These are phyloP conservation scores for Fusarium odoratissimum DNA, from an alignment of 2,329 filamentous ascomycete genomes.

Conservation along the genomic window DNA sequence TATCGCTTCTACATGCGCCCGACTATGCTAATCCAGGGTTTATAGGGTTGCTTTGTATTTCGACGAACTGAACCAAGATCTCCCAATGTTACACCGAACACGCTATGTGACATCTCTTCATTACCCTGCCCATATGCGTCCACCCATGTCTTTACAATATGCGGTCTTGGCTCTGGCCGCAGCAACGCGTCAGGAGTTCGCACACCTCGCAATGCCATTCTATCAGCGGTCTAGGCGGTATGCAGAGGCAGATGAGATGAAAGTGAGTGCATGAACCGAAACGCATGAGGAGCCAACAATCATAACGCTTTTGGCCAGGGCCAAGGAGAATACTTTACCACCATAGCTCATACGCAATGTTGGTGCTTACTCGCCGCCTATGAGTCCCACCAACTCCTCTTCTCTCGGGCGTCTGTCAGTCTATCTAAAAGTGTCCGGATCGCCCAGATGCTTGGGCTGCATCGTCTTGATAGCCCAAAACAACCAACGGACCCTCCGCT, in stretches of 20 bases:
- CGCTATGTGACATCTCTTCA: not conserved
- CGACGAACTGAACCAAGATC: not conserved
- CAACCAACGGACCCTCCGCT: not conserved
- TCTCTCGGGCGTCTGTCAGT: not conserved
- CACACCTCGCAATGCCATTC: not conserved
- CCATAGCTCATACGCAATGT: not conserved
- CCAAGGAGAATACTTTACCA: not conserved
- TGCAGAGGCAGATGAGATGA: not conserved
- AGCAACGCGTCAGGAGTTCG: not conserved
- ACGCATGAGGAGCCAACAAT: not conserved
- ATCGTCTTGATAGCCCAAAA: not conserved
- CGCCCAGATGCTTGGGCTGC: not conserved
- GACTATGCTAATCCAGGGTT: not conserved
- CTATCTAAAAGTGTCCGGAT: not conserved
- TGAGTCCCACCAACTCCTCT: not conserved
- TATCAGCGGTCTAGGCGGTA: not conserved
- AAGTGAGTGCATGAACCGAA: not conserved
- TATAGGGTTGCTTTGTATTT: not conserved
- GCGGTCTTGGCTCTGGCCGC: not conserved
- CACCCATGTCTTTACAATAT: not conserved
- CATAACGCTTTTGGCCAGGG: not conserved
- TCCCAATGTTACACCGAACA: not conserved
- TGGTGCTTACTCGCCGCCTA: not conserved
- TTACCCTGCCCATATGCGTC: not conserved
- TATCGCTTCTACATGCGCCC: too few species aligned